Percentiles rank a stretch among this genome's conserved stretches.
phyloP scores from a whole-genome alignment of 1,139 yeast species.

The Spathaspora sp. region DNA sequence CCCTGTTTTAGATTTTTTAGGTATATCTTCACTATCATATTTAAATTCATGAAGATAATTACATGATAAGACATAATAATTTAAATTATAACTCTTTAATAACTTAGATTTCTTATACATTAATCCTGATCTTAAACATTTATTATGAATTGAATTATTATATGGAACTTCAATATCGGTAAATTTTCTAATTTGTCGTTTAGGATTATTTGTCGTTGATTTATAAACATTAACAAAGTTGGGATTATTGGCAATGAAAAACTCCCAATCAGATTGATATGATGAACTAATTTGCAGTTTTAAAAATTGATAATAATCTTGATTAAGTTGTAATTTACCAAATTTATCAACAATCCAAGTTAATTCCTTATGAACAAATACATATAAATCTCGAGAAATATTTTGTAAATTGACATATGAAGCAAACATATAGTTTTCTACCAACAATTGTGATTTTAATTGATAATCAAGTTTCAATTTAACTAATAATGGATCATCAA shows the following conservation, averaged over 20 bases:
- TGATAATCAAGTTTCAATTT: slow-evolving; percentile 44
- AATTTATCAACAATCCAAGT: slow-evolving; percentile 32
- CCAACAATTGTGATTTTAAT: slow-evolving; percentile 41
- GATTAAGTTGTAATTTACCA: slow-evolving; percentile 26
- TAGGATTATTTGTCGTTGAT: slow-evolving; percentile 25
- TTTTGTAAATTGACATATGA: slow-evolving; percentile 45
- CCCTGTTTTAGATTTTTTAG: slow-evolving; percentile 14
- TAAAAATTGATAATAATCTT: slow-evolving; percentile 18
- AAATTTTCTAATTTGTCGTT: slow-evolving; percentile 32
- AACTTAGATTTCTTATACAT: slow-evolving; percentile 45
- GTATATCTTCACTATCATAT: slow-evolving; percentile 26
- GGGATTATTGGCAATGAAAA: slow-evolving; percentile 35
- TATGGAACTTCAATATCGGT: slow-evolving; percentile 35
- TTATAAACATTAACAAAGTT: slow-evolving; percentile 36
- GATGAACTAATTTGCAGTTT: slow-evolving; percentile 23
- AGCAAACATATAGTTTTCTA: slow-evolving; percentile 47
- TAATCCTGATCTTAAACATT: slow-evolving; percentile 44
- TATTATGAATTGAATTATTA: slow-evolving; percentile 39
- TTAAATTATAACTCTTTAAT: slow-evolving; percentile 40
- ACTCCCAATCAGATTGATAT: slow-evolving; percentile 38
- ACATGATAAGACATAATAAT: slow-evolving; percentile 43
- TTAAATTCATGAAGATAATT: slow-evolving; percentile 48
- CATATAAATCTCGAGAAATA: slow-evolving; percentile 42
- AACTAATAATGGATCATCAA: slow-evolving; percentile 46
- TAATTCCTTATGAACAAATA: slow-evolving; percentile 42